Evolutionary conservation across 441 rosid species (phyloP).

Genomic region (Viola pubescens): DNA sequence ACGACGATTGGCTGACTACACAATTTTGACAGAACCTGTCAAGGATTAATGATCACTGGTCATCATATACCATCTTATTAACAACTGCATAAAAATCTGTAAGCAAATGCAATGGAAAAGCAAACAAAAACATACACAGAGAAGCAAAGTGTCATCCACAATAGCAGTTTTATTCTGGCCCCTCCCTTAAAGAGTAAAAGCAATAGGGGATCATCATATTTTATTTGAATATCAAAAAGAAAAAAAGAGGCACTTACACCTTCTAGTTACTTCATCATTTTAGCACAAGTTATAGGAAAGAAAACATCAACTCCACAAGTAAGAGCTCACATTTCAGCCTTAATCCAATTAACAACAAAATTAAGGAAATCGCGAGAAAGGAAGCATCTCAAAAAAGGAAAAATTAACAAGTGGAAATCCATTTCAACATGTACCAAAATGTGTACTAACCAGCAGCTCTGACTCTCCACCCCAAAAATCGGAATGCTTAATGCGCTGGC

Average conservation of each 20-base stretch:
- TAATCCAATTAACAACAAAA: not conserved
- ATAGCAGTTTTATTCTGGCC: not conserved
- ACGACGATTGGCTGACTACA: conserved; percentile 67
- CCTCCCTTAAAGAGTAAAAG: not conserved
- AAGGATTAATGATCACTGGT: conserved; percentile 10
- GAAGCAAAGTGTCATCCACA: not conserved
- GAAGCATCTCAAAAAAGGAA: not conserved
- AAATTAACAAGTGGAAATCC: not conserved
- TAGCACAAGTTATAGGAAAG: not conserved
- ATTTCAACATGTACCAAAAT: conserved; percentile 11
- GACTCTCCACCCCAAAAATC: conserved; percentile 98
- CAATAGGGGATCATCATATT: not conserved
- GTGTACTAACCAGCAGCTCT: conserved; percentile 66
- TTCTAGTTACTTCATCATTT: not conserved
- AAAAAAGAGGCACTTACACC: no score
- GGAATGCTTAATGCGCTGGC: conserved; percentile 56
- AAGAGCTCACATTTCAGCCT: not conserved
- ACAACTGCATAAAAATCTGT: not conserved
- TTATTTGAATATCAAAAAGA: no score
- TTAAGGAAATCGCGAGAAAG: not conserved
- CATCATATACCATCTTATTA: conserved; percentile 3
- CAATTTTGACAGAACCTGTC: conserved; percentile 75
- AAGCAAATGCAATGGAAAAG: not conserved
- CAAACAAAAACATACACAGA: not conserved
- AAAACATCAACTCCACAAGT: conserved; percentile 1